These are phyloP conservation scores for Trichocladium antarcticum DNA, from an alignment of 495 filamentous ascomycete species.

Conservation along the genomic window DNA sequence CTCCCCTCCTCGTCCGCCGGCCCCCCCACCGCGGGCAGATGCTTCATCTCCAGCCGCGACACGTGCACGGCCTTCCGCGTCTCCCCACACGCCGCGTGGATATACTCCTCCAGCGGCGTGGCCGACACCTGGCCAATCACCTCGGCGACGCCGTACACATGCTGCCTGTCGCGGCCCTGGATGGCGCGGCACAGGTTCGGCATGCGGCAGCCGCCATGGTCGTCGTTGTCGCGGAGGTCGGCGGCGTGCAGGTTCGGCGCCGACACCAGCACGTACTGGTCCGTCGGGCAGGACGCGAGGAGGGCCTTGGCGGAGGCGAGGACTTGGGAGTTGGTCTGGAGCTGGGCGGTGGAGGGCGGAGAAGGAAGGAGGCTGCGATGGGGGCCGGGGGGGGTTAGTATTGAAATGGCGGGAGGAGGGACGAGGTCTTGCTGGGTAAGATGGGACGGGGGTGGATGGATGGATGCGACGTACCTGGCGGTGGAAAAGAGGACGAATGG, in stretches of 20 bases:
- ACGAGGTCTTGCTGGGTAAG: slow-evolving; percentile 2
- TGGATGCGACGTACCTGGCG: slow-evolving; percentile 49
- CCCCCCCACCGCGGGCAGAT: slow-evolving; percentile 30
- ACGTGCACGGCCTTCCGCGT: slow-evolving; percentile 30
- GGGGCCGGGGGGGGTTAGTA: slow-evolving; percentile 24
- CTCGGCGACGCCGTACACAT: slow-evolving; percentile 41
- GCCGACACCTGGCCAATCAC: slow-evolving; percentile 49
- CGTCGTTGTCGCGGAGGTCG: slow-evolving; percentile 41
- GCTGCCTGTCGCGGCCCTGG: slow-evolving; percentile 5
- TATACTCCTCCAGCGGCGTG: slow-evolving; percentile 26
- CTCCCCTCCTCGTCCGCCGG: slow-evolving; percentile 36
- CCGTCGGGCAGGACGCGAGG: slow-evolving; percentile 58
- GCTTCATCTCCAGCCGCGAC: slow-evolving; percentile 40
- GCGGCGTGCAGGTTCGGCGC: slow-evolving; percentile 65
- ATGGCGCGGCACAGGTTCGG: slow-evolving; percentile 25
- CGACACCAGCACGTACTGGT: slow-evolving; percentile 68
- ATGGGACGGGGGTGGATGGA: not conserved
- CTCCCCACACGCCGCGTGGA: slow-evolving; percentile 23
- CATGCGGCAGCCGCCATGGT: slow-evolving; percentile 18
- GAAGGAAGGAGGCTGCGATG: too few species aligned
- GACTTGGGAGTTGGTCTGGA: slow-evolving; percentile 37
- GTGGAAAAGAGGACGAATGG: slow-evolving; percentile 80
- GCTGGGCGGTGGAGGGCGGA: slow-evolving; percentile 24
- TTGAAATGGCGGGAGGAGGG: slow-evolving; percentile 3
- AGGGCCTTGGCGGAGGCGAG: slow-evolving; percentile 31